Evolutionary conservation across 1,139 yeast genomes (phyloP).

Genomic region (Hyphopichia wangnamkhiaoensis): DNA sequence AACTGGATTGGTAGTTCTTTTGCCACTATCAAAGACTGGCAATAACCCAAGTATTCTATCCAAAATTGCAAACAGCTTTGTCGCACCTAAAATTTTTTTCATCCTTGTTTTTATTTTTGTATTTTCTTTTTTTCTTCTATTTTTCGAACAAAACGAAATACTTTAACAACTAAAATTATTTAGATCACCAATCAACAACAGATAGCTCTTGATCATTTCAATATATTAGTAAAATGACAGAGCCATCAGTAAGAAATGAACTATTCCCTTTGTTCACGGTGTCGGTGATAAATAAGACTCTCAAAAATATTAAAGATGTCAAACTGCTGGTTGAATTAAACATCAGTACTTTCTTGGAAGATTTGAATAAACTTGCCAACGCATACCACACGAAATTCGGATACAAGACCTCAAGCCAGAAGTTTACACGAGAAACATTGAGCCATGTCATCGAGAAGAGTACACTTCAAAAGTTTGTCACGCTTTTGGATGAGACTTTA

Average conservation of each 20-base stretch:
- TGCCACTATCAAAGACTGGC: not conserved
- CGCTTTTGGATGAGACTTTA: slow-evolving; percentile 16
- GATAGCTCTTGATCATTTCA: too few species aligned
- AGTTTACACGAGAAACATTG: slow-evolving; percentile 12
- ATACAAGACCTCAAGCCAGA: slow-evolving; percentile 2
- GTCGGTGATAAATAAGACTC: slow-evolving; percentile 28
- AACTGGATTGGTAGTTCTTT: too few species aligned
- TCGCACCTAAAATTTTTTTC: too few species aligned
- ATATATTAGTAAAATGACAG: slow-evolving; percentile 8
- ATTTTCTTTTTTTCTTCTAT: too few species aligned
- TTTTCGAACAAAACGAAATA: too few species aligned
- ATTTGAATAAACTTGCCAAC: slow-evolving; percentile 17
- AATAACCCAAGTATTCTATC: too few species aligned
- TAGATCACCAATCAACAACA: too few species aligned
- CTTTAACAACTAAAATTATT: too few species aligned
- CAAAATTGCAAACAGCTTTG: too few species aligned
- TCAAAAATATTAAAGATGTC: slow-evolving; percentile 16
- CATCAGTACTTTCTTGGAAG: slow-evolving; percentile 17
- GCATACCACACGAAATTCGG: slow-evolving; percentile 16
- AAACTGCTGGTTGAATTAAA: slow-evolving; percentile 17
- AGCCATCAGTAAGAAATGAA: slow-evolving; percentile 16
- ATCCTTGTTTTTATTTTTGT: too few species aligned
- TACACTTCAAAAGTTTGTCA: slow-evolving; percentile 20
- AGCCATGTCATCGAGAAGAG: slow-evolving; percentile 11
- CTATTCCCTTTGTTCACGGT: slow-evolving; percentile 28